Conservation (phyloP, 2,329 filamentous ascomycete species). For the Apiospora sp. region DNA sequence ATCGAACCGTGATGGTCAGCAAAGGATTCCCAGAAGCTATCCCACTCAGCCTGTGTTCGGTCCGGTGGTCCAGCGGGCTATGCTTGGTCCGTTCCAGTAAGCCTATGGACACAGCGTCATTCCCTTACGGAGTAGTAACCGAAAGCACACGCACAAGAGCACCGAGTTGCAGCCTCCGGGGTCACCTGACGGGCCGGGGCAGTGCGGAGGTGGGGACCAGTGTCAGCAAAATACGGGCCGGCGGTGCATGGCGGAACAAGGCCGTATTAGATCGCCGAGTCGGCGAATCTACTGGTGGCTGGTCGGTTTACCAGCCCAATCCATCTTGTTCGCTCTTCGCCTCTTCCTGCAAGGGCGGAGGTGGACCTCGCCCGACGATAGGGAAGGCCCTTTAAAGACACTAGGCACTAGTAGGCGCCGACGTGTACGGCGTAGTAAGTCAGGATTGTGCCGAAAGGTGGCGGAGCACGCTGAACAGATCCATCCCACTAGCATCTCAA, state of each 20-base stretch:
- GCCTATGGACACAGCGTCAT: background rate
- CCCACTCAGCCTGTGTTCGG: background rate
- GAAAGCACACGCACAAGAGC: background rate
- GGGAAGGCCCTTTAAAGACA: background rate
- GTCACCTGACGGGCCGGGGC: background rate
- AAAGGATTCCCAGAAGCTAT: background rate
- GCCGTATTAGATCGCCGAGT: background rate
- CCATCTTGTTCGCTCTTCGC: background rate
- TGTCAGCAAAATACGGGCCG: conserved; percentile 9
- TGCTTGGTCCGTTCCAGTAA: background rate
- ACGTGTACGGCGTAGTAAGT: background rate
- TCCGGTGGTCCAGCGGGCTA: background rate
- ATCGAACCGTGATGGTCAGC: background rate
- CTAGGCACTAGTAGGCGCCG: background rate
- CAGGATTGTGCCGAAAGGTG: conserved; percentile 4
- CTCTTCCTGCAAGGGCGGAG: conserved; percentile 15
- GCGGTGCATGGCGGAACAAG: background rate
- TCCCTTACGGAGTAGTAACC: background rate
- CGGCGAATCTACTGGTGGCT: background rate
- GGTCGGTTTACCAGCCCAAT: background rate
- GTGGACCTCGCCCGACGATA: background rate
- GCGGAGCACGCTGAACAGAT: background rate
- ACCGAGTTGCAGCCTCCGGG: background rate
- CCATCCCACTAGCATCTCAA: background rate
- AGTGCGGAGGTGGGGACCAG: background rate